Conservation (phyloP, 2,329 filamentous ascomycete genomes). For the Pseudogymnoascus sp. region DNA sequence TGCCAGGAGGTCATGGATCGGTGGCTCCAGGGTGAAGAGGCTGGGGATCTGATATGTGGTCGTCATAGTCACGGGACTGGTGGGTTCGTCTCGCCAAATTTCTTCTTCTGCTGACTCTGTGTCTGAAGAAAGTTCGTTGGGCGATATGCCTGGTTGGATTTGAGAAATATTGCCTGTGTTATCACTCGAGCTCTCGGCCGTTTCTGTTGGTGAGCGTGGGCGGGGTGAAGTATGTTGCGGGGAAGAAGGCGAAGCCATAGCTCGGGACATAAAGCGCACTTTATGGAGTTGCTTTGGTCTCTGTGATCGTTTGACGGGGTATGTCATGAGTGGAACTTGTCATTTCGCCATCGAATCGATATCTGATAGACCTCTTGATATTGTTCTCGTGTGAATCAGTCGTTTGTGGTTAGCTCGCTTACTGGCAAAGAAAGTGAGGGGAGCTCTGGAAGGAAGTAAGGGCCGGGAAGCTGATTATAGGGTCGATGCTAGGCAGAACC, state of each 20-base stretch:
- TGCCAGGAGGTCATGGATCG: constrained; percentile 54
- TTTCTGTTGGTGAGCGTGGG: background rate
- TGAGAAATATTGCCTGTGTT: background rate
- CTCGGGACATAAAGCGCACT: constrained; percentile 24
- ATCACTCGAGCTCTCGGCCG: background rate
- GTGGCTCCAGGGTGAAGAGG: constrained; percentile 49
- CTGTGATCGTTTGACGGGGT: constrained; percentile 25
- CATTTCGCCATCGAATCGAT: constrained; percentile 6
- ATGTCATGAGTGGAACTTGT: constrained; percentile 24
- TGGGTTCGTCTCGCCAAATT: constrained; percentile 6
- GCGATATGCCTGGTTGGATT: background rate
- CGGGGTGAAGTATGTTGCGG: background rate
- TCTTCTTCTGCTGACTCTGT: constrained; percentile 6
- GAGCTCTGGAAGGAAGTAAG: background rate
- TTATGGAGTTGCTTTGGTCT: constrained; percentile 15
- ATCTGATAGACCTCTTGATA: constrained; percentile 9
- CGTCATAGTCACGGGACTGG: constrained; percentile 7
- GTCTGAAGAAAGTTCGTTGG: background rate
- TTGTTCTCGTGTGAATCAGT: constrained; percentile 9
- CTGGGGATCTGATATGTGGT: constrained; percentile 34
- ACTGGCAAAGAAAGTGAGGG: background rate
- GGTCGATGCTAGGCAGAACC: background rate
- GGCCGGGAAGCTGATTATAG: background rate
- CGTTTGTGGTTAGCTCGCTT: constrained; percentile 3
- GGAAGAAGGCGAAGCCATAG: constrained; percentile 12